Evolutionary conservation across 306 rosid genomes (phyloP).

Genomic region (Quillaja saponaria): DNA sequence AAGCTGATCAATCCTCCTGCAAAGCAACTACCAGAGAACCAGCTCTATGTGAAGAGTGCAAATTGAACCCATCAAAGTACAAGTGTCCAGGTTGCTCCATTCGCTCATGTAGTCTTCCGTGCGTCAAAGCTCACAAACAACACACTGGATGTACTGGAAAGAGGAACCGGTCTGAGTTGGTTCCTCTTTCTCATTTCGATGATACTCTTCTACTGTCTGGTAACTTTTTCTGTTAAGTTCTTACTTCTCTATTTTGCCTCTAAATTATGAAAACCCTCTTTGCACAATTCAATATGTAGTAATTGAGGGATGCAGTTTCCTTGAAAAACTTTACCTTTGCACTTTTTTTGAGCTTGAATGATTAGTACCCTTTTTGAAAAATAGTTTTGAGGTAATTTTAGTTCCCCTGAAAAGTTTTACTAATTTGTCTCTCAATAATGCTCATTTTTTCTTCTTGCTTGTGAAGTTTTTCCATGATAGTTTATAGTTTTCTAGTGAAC

Average conservation of each 20-base stretch:
- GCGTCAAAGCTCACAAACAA: conserved; percentile 82
- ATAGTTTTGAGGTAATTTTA: background rate
- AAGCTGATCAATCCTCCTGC: conserved; percentile 25
- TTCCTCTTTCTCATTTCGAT: conserved; percentile 76
- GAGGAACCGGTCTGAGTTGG: conserved; percentile 60
- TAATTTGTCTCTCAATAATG: background rate
- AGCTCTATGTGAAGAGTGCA: conserved; percentile 70
- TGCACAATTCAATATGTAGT: background rate
- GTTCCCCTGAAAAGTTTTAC: background rate
- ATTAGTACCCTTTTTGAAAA: background rate
- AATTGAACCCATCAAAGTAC: conserved; percentile 60
- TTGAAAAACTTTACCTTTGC: background rate
- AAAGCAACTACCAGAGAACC: conserved; percentile 18
- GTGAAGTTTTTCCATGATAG: background rate
- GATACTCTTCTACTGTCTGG: conserved; percentile 73
- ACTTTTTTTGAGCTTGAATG: background rate
- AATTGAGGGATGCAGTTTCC: background rate
- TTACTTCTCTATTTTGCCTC: conserved; percentile 15
- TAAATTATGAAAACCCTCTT: conserved; percentile 5
- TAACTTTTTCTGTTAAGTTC: conserved; percentile 25
- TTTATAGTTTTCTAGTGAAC: background rate
- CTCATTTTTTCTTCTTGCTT: conserved; percentile 9
- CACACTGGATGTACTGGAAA: conserved; percentile 75
- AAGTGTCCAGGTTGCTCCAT: conserved; percentile 83
- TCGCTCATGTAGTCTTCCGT: conserved; percentile 76